Conservation (phyloP, 805 yeast genomes). For the Kurtzmaniella fragi region DNA sequence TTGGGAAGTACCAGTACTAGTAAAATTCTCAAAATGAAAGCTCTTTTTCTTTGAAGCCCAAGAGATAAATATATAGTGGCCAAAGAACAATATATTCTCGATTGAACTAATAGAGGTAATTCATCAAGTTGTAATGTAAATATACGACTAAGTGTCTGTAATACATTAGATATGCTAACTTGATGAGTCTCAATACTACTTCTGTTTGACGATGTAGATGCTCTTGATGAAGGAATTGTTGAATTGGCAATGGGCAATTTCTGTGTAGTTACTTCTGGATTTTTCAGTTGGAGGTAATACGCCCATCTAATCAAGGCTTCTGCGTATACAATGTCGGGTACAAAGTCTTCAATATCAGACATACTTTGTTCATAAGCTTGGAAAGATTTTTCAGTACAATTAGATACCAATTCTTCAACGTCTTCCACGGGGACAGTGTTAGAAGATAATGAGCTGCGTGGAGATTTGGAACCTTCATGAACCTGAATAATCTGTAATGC, state of each 20-base stretch:
- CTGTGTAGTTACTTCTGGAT: neutral
- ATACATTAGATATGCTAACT: constrained; percentile 37
- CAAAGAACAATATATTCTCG: constrained; percentile 59
- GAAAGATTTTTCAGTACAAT: constrained; percentile 4
- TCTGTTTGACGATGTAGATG: constrained; percentile 23
- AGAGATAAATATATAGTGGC: constrained; percentile 60
- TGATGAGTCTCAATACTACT: constrained; percentile 6
- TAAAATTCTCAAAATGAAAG: constrained; percentile 64
- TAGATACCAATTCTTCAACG: no score
- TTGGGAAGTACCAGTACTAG: constrained; percentile 47
- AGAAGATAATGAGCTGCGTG: no score
- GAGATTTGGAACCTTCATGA: no score
- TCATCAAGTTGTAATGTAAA: constrained; percentile 32
- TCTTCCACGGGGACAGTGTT: no score
- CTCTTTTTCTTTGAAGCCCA: constrained; percentile 60
- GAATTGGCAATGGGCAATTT: neutral
- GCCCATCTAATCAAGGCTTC: constrained; percentile 57
- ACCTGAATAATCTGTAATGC: no score
- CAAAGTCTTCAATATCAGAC: constrained; percentile 61
- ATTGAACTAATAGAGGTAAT: constrained; percentile 46
- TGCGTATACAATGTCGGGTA: constrained; percentile 75
- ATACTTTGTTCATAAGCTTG: constrained; percentile 40
- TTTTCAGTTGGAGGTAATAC: constrained; percentile 2
- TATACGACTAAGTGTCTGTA: constrained; percentile 29
- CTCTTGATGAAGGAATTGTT: constrained; percentile 23